Base-by-base conservation (phyloP, 2,329 filamentous ascomycete genomes). In the Epichloe elymi region DNA sequence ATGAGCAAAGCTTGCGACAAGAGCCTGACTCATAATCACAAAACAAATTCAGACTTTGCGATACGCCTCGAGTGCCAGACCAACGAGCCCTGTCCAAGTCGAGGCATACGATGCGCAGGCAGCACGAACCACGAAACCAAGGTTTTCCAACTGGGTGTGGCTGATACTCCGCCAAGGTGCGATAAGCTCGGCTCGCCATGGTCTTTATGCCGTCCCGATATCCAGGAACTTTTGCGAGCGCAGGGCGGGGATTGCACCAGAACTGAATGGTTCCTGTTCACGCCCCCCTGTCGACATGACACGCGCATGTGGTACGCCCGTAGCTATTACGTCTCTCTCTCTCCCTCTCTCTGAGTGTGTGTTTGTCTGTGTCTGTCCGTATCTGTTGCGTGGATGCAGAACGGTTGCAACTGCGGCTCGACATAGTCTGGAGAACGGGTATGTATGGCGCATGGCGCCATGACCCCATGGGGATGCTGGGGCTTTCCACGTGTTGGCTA, bases 151-250 rank as follows among this genome's bases (percentile, higher is more conserved):
- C 19, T 42, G 20, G 20, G 19, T 42, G 40, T 42, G 40, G 17
- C 17, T 23, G 17, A 42, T 42, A 38, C 14, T n/a, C 12, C 14
- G 36, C n/a, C 5, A 8, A n/a, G 14, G 26, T 46, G 44, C 30
- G 7, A n/a, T 11, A 4, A 15, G 14, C 36, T 38, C 14, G 36
- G 36, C n/a, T 38, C 39, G 36, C 35, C 38, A 36, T 43, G 17
- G 37, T 42, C 15, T 20, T 36, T 17, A 20, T 39, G 30, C 41
- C 44, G 44, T 11, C 42, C 39, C 30, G 19, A 48, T 42, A 46
- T 44, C 17, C 46, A 52, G 56, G 57, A 57, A 59, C 57, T 57
- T 59, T 59, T 59, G 57, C 54, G 43, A 36, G 42, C 49, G 53
- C 44, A 53, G 46, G 20, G 38, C 54, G 46, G 51, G 52, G 56